Conservation (phyloP, 768 basidiomycete species). For the Collybia nuda region DNA sequence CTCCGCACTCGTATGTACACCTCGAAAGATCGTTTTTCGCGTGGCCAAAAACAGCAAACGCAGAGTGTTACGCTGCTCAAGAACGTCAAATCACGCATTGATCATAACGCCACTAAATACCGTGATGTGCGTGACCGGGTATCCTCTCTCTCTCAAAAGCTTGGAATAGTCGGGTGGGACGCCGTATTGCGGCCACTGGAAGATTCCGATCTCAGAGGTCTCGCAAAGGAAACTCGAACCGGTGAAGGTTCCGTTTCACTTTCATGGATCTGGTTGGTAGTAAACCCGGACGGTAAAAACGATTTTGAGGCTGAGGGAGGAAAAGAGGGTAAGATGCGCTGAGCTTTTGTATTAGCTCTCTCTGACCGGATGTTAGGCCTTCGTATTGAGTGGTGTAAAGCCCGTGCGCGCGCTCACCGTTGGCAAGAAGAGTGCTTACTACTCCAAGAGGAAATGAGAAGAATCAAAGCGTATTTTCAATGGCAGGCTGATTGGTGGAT, state of each 20-base stretch:
- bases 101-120: not conserved
- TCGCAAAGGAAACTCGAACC: not conserved
- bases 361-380: slow-evolving; percentile 15
- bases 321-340: too few relatives aligned
- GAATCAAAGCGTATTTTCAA: slow-evolving; percentile 13
- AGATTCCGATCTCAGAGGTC: not conserved
- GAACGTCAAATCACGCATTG: not conserved
- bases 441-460: slow-evolving; percentile 32
- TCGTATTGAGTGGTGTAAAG: slow-evolving; percentile 29
- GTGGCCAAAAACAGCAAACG: slow-evolving; percentile 13
- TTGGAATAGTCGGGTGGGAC: not conserved
- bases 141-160: not conserved
- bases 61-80: slow-evolving; percentile 11
- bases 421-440: slow-evolving; percentile 35
- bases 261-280: too few relatives aligned
- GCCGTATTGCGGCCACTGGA: not conserved
- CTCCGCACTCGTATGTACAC: not conserved
- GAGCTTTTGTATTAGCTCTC: too few relatives aligned
- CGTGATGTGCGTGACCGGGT: not conserved
- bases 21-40: not conserved
- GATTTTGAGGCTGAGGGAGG: too few relatives aligned
- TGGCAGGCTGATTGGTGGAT: not conserved
- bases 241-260: too few relatives aligned
- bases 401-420: slow-evolving; percentile 23
- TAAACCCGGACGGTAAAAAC: too few relatives aligned